Evolutionary conservation across 2,329 filamentous ascomycete species (phyloP).

Genomic region (Moelleriella libera): DNA sequence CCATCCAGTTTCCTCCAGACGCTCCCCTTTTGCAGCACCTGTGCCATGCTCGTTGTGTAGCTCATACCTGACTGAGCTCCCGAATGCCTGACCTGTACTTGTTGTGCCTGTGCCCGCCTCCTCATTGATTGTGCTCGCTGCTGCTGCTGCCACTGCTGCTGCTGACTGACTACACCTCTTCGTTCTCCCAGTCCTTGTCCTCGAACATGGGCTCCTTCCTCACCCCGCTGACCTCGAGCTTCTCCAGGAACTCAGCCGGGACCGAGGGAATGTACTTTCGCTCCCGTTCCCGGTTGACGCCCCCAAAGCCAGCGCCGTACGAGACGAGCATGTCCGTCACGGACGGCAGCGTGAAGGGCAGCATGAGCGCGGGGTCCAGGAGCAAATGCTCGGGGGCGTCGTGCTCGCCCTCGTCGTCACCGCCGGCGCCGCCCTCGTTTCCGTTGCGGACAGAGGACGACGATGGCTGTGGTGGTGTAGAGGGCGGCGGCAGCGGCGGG

Average conservation of each 20-base stretch:
- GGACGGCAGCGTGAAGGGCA: conserved; percentile 89
- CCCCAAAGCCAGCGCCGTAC: conserved; percentile 89
- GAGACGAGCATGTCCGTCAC: conserved; percentile 95
- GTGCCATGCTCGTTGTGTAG: background rate
- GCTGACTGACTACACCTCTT: conserved; percentile 38
- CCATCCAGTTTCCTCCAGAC: background rate
- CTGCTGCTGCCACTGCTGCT: background rate
- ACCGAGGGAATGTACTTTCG: conserved; percentile 93
- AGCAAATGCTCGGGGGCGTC: conserved; percentile 63
- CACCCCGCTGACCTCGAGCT: conserved; percentile 54
- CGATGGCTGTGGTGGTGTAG: background rate
- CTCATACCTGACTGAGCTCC: no score
- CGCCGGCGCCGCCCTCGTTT: conserved; percentile 8
- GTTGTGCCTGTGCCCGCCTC: no score
- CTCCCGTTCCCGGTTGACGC: conserved; percentile 79
- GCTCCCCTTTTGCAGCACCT: background rate
- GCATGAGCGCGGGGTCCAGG: conserved; percentile 77
- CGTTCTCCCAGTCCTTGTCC: conserved; percentile 54
- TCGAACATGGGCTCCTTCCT: conserved; percentile 42
- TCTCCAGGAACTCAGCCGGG: conserved; percentile 81
- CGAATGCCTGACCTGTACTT: no score
- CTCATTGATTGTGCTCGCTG: background rate
- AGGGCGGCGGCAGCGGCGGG: conserved; percentile 9
- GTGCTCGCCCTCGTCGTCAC: conserved; percentile 35
- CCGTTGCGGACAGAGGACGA: conserved; percentile 15